Conservation (phyloP, 2,329 filamentous ascomycete species). For the Dryadomyces sulphureus region DNA sequence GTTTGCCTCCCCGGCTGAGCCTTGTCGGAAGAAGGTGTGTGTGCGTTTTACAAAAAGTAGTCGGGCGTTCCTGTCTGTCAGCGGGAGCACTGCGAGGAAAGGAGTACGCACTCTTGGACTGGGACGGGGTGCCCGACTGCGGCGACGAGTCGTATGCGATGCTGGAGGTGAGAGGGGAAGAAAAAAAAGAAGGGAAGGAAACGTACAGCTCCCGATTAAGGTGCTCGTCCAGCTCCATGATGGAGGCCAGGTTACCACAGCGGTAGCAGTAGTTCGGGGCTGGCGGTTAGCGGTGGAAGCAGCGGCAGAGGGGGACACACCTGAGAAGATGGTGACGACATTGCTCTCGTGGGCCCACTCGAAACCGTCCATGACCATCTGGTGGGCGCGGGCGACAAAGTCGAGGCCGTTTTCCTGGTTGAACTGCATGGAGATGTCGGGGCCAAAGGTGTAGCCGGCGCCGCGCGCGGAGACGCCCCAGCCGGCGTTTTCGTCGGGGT, state of each 20-base stretch:
- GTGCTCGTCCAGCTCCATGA: neutral
- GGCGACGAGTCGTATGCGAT: neutral
- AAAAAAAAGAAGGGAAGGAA: neutral
- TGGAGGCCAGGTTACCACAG: conserved; percentile 1
- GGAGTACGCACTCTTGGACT: neutral
- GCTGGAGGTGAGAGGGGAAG: neutral
- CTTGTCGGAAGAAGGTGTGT: too few species aligned
- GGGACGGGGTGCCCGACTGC: neutral
- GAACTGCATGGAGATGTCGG: neutral
- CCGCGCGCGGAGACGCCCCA: conserved; percentile 1
- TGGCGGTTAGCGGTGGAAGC: neutral
- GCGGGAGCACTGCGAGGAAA: neutral
- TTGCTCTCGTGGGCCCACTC: neutral
- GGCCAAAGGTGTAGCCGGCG: conserved; percentile 1
- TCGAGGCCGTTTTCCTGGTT: neutral
- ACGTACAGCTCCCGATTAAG: neutral
- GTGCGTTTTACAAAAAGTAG: neutral
- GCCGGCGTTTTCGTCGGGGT: neutral
- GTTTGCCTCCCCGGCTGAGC: too few species aligned
- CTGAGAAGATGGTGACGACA: conserved; percentile 1
- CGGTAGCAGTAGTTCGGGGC: conserved; percentile 1
- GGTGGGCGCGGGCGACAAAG: neutral
- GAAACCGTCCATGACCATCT: conserved; percentile 1
- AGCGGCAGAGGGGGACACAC: neutral
- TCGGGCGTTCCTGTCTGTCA: neutral